Conservation (phyloP, 495 filamentous ascomycete species). For the Xylaria sp. region DNA sequence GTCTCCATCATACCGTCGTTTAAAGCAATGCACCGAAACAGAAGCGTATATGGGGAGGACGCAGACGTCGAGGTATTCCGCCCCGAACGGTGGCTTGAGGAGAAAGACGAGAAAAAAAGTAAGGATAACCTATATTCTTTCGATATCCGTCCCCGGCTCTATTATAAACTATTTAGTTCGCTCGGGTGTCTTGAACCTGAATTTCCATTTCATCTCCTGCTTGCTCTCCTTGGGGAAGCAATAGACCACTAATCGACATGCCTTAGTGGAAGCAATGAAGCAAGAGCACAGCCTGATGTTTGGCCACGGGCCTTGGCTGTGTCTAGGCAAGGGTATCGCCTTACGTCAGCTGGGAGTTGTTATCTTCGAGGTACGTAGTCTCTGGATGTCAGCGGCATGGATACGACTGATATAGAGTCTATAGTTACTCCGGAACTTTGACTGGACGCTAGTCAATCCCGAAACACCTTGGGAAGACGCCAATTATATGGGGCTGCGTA, state of each 20-base stretch:
- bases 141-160: background rate
- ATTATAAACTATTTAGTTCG: background rate
- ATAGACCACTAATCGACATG: background rate
- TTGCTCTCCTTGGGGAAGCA: background rate
- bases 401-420: background rate
- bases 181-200: background rate
- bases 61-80: slow-evolving; percentile 42
- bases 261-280: slow-evolving; percentile 51
- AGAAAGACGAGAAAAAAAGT: slow-evolving; percentile 48
- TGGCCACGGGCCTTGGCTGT: slow-evolving; percentile 61
- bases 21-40: slow-evolving; percentile 56
- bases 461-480: slow-evolving; percentile 45
- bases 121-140: slow-evolving; percentile 15
- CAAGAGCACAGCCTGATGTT: slow-evolving; percentile 57
- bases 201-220: background rate
- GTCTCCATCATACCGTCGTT: slow-evolving; percentile 48
- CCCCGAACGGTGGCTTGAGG: slow-evolving; percentile 55
- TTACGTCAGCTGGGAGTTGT: slow-evolving; percentile 62
- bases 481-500: slow-evolving; percentile 8
- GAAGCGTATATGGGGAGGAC: slow-evolving; percentile 59
- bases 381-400: background rate
- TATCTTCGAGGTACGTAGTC: slow-evolving; percentile 57
- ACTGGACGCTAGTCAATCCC: slow-evolving; percentile 54
- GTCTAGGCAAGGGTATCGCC: slow-evolving; percentile 62
- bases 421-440: slow-evolving; percentile 58